Evolutionary conservation across 2,329 filamentous ascomycete species (phyloP).

Genomic region (Cercospora brassicicola): DNA sequence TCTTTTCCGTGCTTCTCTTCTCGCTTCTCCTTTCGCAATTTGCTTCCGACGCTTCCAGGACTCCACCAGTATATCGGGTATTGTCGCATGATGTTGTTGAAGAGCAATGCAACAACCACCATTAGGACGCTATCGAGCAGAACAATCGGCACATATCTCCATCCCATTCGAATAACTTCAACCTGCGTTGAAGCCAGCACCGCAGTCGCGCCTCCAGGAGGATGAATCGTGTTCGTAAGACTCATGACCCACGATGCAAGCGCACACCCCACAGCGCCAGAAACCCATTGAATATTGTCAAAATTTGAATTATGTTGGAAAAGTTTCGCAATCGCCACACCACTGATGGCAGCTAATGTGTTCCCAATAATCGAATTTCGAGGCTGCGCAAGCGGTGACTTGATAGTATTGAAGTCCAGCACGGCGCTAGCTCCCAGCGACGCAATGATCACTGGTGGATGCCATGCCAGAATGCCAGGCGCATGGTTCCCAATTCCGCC

Average conservation of each 20-base stretch:
- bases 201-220: constrained; percentile 53
- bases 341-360: constrained; percentile 47
- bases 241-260: constrained; percentile 49
- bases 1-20: constrained; percentile 9
- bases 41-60: constrained; percentile 40
- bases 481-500: constrained; percentile 46
- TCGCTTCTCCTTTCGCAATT: constrained; percentile 26
- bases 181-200: constrained; percentile 47
- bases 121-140: constrained; percentile 46
- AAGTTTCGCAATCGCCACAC: constrained; percentile 48
- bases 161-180: constrained; percentile 46
- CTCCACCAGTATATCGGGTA: constrained; percentile 55
- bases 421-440: constrained; percentile 49
- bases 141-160: constrained; percentile 48
- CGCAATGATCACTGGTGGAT: constrained; percentile 49
- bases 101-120: constrained; percentile 44
- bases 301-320: constrained; percentile 45
- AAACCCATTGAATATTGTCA: constrained; percentile 46
- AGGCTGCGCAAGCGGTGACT: constrained; percentile 51
- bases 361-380: constrained; percentile 50
- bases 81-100: constrained; percentile 51
- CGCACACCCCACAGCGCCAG: constrained; percentile 47
- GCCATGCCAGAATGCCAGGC: constrained; percentile 39
- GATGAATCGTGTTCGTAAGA: constrained; percentile 51
- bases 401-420: constrained; percentile 51